These are phyloP conservation scores for Barnettozyma vustinii DNA, from an alignment of 805 yeast genomes.

Conservation along the genomic window DNA sequence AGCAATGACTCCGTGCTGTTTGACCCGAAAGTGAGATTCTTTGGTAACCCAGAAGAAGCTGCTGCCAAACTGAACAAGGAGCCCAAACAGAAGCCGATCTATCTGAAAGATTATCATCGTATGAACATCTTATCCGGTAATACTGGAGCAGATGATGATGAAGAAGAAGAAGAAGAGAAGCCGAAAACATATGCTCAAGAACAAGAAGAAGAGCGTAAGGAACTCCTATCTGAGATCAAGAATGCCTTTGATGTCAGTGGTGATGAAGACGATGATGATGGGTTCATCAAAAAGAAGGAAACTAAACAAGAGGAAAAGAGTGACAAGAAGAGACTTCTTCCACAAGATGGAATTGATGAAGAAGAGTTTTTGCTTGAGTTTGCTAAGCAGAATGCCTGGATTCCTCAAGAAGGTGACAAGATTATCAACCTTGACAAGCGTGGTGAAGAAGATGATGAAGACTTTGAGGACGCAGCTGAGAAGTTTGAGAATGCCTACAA, in stretches of 20 bases:
- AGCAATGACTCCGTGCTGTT: slow-evolving; percentile 59
- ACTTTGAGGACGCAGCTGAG: slow-evolving; percentile 89
- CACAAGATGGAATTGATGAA: slow-evolving; percentile 59
- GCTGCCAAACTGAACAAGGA: slow-evolving; percentile 28
- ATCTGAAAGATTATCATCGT: slow-evolving; percentile 89
- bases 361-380: slow-evolving; percentile 71
- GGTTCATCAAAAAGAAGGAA: slow-evolving; percentile 56
- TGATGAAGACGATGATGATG: slow-evolving; percentile 38
- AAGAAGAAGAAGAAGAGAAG: slow-evolving; percentile 41
- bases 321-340: slow-evolving; percentile 36
- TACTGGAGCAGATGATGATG: slow-evolving; percentile 45
- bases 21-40: slow-evolving; percentile 68
- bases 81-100: slow-evolving; percentile 60
- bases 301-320: slow-evolving; percentile 23
- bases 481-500: slow-evolving; percentile 88
- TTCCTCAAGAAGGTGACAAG: slow-evolving; percentile 64
- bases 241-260: slow-evolving; percentile 50
- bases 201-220: slow-evolving; percentile 67
- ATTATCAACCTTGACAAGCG: slow-evolving; percentile 43
- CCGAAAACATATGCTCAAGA: slow-evolving; percentile 70
- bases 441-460: slow-evolving; percentile 60
- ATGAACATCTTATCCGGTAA: slow-evolving; percentile 66
- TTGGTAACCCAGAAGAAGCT: slow-evolving; percentile 50
- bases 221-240: slow-evolving; percentile 74
- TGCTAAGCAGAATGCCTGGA: slow-evolving; percentile 81